A percentile compares a stretch with the other conserved stretches of the same genome.
Evolutionary conservation across 805 yeast genomes (phyloP).

Genomic region (Starmera amethionina): DNA sequence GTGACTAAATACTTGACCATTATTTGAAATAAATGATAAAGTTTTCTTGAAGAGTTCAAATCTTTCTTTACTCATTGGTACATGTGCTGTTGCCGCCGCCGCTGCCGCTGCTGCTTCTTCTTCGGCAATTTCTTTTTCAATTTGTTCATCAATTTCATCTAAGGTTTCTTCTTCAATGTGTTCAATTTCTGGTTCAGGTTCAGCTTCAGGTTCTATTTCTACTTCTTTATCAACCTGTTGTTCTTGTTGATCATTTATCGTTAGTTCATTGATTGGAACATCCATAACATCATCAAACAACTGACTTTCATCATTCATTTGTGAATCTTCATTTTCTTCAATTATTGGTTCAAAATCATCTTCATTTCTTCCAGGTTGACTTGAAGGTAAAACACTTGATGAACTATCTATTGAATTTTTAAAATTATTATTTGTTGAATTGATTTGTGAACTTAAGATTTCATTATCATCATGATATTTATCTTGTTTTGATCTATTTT

Average conservation of each 20-base stretch:
- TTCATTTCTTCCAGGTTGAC: constrained; percentile 8
- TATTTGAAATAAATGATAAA: neutral
- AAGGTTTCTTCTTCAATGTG: neutral
- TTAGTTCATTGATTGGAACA: neutral
- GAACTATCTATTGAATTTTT: constrained; percentile 3
- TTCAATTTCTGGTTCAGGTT: neutral
- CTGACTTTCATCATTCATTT: neutral
- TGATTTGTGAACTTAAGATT: constrained; percentile 4
- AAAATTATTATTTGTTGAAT: neutral
- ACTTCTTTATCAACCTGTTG: constrained; percentile 6
- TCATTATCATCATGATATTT: constrained; percentile 17
- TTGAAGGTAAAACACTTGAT: constrained; percentile 3
- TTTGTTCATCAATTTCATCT: neutral
- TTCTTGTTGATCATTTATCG: neutral
- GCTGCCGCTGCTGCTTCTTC: neutral
- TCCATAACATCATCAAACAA: neutral
- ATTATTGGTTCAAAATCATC: constrained; percentile 9
- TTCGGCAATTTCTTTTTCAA: constrained; percentile 2
- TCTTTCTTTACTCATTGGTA: constrained; percentile 9
- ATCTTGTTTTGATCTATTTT: constrained; percentile 10
- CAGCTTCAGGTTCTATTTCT: neutral
- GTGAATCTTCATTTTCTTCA: constrained; percentile 1
- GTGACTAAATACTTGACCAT: constrained; percentile 5
- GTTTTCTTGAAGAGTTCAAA: constrained; percentile 3
- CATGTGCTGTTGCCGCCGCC: neutral